Evolutionary conservation across 148 eudicot species (phyloP), one percentile per base, ranked within the genome.

Genomic region (Fagopyrum esculentum): DNA sequence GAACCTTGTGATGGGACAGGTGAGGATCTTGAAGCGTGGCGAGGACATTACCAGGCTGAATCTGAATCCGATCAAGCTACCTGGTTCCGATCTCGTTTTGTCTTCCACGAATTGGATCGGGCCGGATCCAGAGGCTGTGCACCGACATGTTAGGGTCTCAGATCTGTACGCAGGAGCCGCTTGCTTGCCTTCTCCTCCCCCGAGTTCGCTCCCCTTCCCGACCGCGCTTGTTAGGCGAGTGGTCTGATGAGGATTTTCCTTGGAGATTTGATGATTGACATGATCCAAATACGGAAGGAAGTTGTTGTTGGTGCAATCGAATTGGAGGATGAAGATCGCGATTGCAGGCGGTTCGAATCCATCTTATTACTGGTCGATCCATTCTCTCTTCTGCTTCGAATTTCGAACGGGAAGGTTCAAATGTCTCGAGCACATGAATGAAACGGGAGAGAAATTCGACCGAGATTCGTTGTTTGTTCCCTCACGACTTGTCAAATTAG

Each of bases 41-140:
- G 89, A 88, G 49, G 82, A 76, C 7, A 47, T 86, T 35, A 72
- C 71, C 71, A 6, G 47, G 17, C 5, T 68, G 40, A 35, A 35
- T 13, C 8, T 4, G 10, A 16, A 68, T 35, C 47, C 49, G 81
- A 74, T 2, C 40, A 15, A 10, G 52, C 63, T 7, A 30, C 35
- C 6, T 4, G 43, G 29, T 9, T 4, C 55, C 17, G 83, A 81
- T 76, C 54, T 80, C 19, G 82, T 73, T 9, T 11, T 87, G 72
- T 78, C 75, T 46, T 78, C 87, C 0, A 76, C 87, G 60, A 81
- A 81, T 45, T 85, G 83, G 51, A 57, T 89, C 69, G 90, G 86
- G 35, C 91, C 91, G 15, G 91, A 89, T 48, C 88, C 89, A 68
- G 86, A 82, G 46, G 84, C 73, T 73, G 81, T 84, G 1, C 70